Evolutionary conservation across 2,329 filamentous ascomycete genomes (phyloP).

Genomic region (Tolypocladium ovalisporum): DNA sequence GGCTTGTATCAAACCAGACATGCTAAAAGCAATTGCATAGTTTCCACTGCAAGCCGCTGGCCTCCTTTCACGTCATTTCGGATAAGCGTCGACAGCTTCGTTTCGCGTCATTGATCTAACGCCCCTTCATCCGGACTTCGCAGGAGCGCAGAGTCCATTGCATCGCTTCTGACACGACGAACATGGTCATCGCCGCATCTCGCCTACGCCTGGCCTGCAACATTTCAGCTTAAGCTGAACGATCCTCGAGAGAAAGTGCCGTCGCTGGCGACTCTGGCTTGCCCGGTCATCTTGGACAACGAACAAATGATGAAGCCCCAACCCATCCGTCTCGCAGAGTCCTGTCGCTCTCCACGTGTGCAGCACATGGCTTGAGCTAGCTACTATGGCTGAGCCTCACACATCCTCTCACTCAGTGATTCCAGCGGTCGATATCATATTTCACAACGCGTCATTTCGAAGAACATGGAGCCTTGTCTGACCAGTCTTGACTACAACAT

Average conservation of each 20-base stretch:
- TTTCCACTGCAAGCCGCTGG: too few species aligned
- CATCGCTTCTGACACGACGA: background rate
- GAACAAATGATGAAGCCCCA: background rate
- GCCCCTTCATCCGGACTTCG: background rate
- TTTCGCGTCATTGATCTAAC: background rate
- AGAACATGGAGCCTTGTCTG: background rate
- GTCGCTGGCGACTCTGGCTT: background rate
- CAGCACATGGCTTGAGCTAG: background rate
- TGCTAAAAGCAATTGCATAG: background rate
- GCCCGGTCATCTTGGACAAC: background rate
- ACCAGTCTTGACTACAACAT: background rate
- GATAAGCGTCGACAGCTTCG: background rate
- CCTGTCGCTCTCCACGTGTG: background rate
- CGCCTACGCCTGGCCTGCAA: background rate
- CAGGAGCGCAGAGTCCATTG: background rate
- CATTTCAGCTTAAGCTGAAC: background rate
- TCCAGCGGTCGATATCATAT: background rate
- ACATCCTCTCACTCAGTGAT: background rate
- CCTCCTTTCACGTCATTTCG: too few species aligned
- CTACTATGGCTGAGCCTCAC: background rate
- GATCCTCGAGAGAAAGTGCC: background rate
- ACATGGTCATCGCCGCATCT: background rate
- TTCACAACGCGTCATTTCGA: background rate
- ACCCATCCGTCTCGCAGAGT: background rate
- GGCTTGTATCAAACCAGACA: too few species aligned